Conservation (phyloP, 2,329 filamentous ascomycete genomes). For the Akanthomyces muscarius region DNA sequence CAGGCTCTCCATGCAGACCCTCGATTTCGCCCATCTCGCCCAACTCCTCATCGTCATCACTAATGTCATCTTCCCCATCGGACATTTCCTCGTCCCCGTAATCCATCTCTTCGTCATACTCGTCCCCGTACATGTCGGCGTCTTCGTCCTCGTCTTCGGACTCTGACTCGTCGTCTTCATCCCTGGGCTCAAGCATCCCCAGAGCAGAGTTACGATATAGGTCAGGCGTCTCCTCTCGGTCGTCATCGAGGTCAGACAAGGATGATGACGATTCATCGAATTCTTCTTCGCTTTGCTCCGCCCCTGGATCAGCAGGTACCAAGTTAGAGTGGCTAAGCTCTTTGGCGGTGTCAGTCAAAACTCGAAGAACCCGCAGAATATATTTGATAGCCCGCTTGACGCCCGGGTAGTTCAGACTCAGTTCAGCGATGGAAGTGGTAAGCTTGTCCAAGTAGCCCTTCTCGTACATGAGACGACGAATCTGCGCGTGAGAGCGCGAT, state of each 20-base stretch:
- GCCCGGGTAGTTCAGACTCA: slow-evolving; percentile 90
- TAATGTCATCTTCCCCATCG: slow-evolving; percentile 82
- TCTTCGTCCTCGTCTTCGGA: slow-evolving; percentile 65
- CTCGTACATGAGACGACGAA: slow-evolving; percentile 95
- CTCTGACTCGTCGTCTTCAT: slow-evolving; percentile 77
- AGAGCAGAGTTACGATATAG: slow-evolving; percentile 94
- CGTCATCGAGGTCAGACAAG: slow-evolving; percentile 80
- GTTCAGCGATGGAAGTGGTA: slow-evolving; percentile 88
- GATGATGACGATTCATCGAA: slow-evolving; percentile 77
- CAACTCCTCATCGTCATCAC: slow-evolving; percentile 82
- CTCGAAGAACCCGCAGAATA: slow-evolving; percentile 83
- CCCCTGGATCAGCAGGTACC: slow-evolving; percentile 61
- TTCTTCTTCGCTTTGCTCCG: slow-evolving; percentile 74
- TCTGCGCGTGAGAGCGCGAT: slow-evolving; percentile 68
- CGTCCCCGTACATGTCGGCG: slow-evolving; percentile 89
- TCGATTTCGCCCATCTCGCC: slow-evolving; percentile 84
- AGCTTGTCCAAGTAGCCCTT: slow-evolving; percentile 90
- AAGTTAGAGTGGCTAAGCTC: slow-evolving; percentile 78
- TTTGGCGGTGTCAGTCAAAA: slow-evolving; percentile 82
- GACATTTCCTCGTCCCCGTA: slow-evolving; percentile 78
- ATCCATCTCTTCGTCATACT: slow-evolving; percentile 89
- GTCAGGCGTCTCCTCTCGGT: slow-evolving; percentile 92
- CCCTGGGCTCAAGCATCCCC: slow-evolving; percentile 84
- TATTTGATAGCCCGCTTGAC: slow-evolving; percentile 95
- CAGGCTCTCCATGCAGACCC: slow-evolving; percentile 60